Evolutionary conservation across 2,329 filamentous ascomycete genomes (phyloP), one percentile per base, ranked within the genome.

Genomic region (Ophiostoma sp.): DNA sequence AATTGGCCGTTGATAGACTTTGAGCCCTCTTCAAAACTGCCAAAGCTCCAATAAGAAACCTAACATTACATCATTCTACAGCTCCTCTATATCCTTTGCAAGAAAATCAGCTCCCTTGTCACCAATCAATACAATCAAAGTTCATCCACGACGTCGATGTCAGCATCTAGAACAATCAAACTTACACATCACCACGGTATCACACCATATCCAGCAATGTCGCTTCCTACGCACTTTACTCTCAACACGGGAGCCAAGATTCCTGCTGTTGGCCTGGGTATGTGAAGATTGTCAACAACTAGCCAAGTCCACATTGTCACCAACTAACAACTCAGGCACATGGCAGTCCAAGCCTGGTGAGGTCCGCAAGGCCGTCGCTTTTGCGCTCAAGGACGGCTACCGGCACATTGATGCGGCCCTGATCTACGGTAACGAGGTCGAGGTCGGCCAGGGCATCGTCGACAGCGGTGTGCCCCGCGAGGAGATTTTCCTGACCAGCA

Each of bases 171-270:
- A 50, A 22, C 50, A 55, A 48, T 31, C 9, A 48, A 55, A 50
- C 50, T 31, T 15, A 33, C 36, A 50, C 17, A 39, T 22, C n/a
- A 36, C 28, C 28, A 22, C 61, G 69, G n/a, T n/a, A n/a, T 72
- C 48, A 28, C 52, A 12, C 15, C 52, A 57, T 7, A 50, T n/a
- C 45, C 15, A 50, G 15, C 52, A 31, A 57, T 57, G 71, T 52
- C 71, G 1, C 36, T 61, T 63, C 50, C 71, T 9, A 70, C 64
- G 7, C 64, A 73, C 36, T 75, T 76, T 25, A 76, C 50, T 70
- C 82, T 87, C 76, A 88, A 87, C 80, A 85, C 84, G 66, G 88
- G 89, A 72, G 88, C 87, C 77, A 87, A 89, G 80, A 90, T 90
- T 42, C 85, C 87, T 22, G 83, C 85, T 59, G 79, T 89, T 72